A percentile compares a stretch with the other conserved stretches of the same genome.
Evolutionary conservation across 129 eudicot species (phyloP).

Genomic region (Escallonia rubra): DNA sequence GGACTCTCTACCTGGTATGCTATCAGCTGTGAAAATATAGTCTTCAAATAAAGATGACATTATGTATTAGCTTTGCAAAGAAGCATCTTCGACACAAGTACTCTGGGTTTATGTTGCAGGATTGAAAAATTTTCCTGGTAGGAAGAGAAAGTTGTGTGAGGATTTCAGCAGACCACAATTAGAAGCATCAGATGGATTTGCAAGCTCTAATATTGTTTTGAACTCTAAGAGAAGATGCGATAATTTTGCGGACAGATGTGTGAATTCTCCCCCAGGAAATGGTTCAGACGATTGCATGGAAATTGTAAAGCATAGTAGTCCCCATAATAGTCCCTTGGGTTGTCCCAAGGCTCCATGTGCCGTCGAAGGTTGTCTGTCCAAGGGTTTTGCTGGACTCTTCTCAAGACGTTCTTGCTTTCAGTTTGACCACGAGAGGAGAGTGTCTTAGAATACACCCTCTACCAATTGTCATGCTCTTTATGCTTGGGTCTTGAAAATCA

Average conservation of each 20-base stretch:
- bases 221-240: slow-evolving; percentile 38
- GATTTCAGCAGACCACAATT: slow-evolving; percentile 27
- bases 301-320: slow-evolving; percentile 19
- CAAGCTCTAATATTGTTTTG: slow-evolving; percentile 2
- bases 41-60: too few species aligned
- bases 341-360: slow-evolving; percentile 57
- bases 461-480: too few species aligned
- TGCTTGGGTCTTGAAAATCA: not conserved
- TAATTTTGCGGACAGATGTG: slow-evolving; percentile 10
- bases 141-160: slow-evolving; percentile 55
- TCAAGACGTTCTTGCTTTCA: slow-evolving; percentile 47
- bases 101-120: slow-evolving; percentile 31
- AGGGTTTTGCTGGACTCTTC: slow-evolving; percentile 82
- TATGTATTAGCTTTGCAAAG: not conserved
- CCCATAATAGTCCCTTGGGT: slow-evolving; percentile 23
- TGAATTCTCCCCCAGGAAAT: not conserved
- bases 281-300: slow-evolving; percentile 27
- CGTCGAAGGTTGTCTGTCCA: slow-evolving; percentile 81
- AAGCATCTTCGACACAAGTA: not conserved
- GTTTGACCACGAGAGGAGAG: slow-evolving; percentile 39
- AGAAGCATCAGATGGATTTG: slow-evolving; percentile 16
- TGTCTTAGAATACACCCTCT: slow-evolving; percentile 20
- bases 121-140: slow-evolving; percentile 50
- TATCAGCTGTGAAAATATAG: not conserved
- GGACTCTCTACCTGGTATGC: slow-evolving; percentile 48